Conservation (phyloP, 208 protist species). For the Leishmania martiniquensis region DNA sequence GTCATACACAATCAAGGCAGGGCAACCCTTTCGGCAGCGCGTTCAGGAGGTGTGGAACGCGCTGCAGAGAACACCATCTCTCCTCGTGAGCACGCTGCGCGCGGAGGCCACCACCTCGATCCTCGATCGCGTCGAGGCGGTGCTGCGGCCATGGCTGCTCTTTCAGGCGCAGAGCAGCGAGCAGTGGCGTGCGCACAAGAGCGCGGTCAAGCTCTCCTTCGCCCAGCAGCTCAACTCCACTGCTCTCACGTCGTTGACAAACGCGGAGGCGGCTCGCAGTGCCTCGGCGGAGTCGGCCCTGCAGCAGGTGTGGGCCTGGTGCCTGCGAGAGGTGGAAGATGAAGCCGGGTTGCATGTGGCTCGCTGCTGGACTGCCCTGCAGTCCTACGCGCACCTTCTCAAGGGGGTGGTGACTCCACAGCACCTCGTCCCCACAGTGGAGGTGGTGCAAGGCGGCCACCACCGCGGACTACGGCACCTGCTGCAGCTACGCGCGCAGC, state of each 20-base stretch:
- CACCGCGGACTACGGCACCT: constrained; percentile 80
- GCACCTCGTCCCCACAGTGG: constrained; percentile 51
- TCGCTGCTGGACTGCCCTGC: constrained; percentile 58
- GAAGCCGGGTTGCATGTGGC: constrained; percentile 68
- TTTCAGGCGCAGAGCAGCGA: constrained; percentile 57
- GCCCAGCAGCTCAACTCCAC: constrained; percentile 45
- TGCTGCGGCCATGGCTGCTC: constrained; percentile 54
- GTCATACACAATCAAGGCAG: constrained; percentile 52
- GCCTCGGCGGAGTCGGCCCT: constrained; percentile 33
- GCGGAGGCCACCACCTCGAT: constrained; percentile 44
- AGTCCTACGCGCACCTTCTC: constrained; percentile 69
- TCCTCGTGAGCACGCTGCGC: constrained; percentile 49
- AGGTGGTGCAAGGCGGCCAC: constrained; percentile 47
- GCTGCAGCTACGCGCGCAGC: constrained; percentile 56
- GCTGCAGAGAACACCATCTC: constrained; percentile 50
- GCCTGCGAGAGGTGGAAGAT: constrained; percentile 79
- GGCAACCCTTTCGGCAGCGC: constrained; percentile 51
- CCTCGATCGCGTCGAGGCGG: constrained; percentile 48
- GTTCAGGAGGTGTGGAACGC: constrained; percentile 68
- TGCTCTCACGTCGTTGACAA: constrained; percentile 42
- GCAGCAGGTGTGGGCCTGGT: constrained; percentile 55
- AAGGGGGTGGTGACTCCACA: constrained; percentile 69
- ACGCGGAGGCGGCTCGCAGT: constrained; percentile 55
- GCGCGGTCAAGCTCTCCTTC: constrained; percentile 67
- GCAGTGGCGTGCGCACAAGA: constrained; percentile 47